A percentile compares a stretch with the other conserved stretches of the same genome.
Conservation (phyloP, 371 early-diverging fungal genomes). For the Lichtheimia corymbifera region DNA sequence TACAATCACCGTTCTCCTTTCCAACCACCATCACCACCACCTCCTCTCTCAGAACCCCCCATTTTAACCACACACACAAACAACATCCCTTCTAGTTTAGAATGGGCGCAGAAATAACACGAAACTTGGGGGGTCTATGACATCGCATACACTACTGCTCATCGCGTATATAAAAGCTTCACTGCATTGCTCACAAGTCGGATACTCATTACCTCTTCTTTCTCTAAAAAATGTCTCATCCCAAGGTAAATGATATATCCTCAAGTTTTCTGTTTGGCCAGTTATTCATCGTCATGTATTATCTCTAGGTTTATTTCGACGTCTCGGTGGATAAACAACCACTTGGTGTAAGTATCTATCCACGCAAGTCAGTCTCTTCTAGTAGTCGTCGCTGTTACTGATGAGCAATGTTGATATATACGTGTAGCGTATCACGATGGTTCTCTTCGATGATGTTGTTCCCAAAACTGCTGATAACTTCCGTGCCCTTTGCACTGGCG, state of each 20-base stretch:
- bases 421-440: slow-evolving; percentile 49
- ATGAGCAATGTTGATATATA: slow-evolving; percentile 68
- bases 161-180: slow-evolving; percentile 2
- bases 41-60: no score
- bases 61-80: no score
- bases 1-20: no score
- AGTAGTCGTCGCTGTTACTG: slow-evolving; percentile 12
- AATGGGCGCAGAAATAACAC: no score
- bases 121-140: no score
- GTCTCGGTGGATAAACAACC: slow-evolving; percentile 53
- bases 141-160: no score
- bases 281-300: not conserved
- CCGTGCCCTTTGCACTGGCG: slow-evolving; percentile 79
- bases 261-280: not conserved
- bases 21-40: no score
- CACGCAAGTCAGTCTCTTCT: not conserved
- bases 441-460: slow-evolving; percentile 89
- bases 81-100: no score
- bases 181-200: no score
- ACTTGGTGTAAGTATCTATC: slow-evolving; percentile 50
- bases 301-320: slow-evolving; percentile 58
- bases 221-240: slow-evolving; percentile 17
- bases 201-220: not conserved
- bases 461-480: slow-evolving; percentile 99
- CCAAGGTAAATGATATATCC: slow-evolving; percentile 11